Percentiles rank a stretch among this genome's conserved stretches.
Conservation (phyloP, 23 red algal genomes). For the Agarophyton chilense region DNA sequence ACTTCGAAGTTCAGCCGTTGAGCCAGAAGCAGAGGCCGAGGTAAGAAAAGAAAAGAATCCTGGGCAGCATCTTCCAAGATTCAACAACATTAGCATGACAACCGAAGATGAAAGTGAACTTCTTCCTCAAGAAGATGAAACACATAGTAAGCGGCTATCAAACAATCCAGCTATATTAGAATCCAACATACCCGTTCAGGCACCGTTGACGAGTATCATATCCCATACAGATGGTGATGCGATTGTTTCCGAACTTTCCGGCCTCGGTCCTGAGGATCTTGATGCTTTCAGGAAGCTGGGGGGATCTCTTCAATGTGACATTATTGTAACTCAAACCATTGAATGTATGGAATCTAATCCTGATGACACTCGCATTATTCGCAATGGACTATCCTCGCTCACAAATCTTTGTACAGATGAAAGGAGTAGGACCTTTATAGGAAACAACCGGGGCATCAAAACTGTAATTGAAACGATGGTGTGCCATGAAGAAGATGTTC, state of each 20-base stretch:
- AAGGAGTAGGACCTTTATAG: constrained; percentile 9
- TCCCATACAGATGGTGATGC: constrained; percentile 13
- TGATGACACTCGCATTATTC: constrained; percentile 6
- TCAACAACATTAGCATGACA: not conserved
- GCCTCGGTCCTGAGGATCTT: not conserved
- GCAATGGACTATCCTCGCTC: constrained; percentile 18
- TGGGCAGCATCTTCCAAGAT: too few species aligned
- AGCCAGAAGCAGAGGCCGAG: not conserved
- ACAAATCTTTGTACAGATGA: constrained; percentile 5
- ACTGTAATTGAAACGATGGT: not conserved
- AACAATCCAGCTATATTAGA: not conserved
- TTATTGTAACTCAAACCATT: not conserved
- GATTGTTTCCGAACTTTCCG: constrained; percentile 21
- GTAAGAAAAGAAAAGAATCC: not conserved
- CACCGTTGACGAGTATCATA: constrained; percentile 27
- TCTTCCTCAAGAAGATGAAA: not conserved
- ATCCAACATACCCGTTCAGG: not conserved
- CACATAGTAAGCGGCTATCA: not conserved
- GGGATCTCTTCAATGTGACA: not conserved
- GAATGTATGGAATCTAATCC: constrained; percentile 18
- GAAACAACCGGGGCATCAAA: constrained; percentile 6
- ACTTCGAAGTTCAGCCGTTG: not conserved
- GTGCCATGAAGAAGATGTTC: not conserved
- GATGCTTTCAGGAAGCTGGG: constrained; percentile 6
- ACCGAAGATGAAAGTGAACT: not conserved